These are phyloP conservation scores for Vachellia collinsii DNA, from an alignment of 306 rosid species.

Conservation along the genomic window DNA sequence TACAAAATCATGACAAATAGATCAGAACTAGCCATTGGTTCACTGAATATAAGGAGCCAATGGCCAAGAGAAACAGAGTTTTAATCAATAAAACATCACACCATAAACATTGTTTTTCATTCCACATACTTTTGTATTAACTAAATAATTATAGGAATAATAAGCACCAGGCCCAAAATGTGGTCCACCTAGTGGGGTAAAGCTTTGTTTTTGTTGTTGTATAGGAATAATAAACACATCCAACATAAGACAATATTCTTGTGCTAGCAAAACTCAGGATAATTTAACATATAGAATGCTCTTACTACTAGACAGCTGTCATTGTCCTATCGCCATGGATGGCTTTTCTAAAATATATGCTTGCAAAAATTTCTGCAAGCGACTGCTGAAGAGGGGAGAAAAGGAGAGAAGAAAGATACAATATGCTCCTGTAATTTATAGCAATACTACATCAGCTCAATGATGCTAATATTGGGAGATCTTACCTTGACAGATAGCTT, in stretches of 20 bases:
- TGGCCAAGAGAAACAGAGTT: constrained; percentile 4
- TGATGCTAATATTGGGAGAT: neutral
- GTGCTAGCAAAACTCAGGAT: neutral
- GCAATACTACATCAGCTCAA: constrained; percentile 11
- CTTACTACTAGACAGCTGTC: neutral
- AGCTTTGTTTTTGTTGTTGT: too few species aligned
- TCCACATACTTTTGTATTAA: neutral
- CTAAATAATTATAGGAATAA: neutral
- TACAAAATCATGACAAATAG: neutral
- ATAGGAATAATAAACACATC: neutral
- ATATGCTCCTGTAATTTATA: constrained; percentile 6
- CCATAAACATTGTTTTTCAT: neutral
- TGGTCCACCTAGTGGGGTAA: too few species aligned
- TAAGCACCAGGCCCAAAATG: too few species aligned
- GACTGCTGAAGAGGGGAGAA: neutral
- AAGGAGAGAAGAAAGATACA: neutral
- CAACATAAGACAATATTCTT: neutral
- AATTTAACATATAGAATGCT: neutral
- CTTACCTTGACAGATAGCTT: constrained; percentile 81
- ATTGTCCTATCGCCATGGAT: neutral
- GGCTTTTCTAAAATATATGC: neutral
- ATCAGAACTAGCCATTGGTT: neutral
- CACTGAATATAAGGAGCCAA: neutral
- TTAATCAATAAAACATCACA: constrained; percentile 12
- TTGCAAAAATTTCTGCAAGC: neutral